Percentiles rank a stretch among this genome's conserved stretches.
These are phyloP conservation scores for Quercus dentata DNA, from an alignment of 306 rosid species.

Conservation along the genomic window DNA sequence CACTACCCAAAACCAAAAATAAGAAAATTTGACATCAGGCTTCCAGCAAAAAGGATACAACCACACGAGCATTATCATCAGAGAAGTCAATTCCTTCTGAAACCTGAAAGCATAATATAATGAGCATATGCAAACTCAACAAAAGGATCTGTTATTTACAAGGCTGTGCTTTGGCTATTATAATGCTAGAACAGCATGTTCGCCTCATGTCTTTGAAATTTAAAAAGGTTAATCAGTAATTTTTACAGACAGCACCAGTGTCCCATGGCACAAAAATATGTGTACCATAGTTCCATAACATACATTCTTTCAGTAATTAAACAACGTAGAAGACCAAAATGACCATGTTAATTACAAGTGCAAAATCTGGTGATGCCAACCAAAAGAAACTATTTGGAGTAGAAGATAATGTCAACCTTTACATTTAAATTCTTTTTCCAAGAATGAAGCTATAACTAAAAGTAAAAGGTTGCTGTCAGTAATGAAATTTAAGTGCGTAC, in stretches of 20 bases:
- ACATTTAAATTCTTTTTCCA: not conserved
- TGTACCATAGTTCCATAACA: not conserved
- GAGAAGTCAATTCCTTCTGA: slow-evolving; percentile 97
- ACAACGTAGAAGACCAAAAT: not conserved
- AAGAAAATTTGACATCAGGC: not conserved
- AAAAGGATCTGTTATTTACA: slow-evolving; percentile 3
- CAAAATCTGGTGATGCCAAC: not conserved
- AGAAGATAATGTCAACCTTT: not conserved
- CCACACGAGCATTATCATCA: slow-evolving; percentile 89
- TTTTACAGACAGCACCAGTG: not conserved
- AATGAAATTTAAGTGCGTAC: slow-evolving; percentile 32
- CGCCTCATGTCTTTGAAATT: not conserved
- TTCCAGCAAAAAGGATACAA: slow-evolving; percentile 69
- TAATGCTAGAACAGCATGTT: not conserved
- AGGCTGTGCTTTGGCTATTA: not conserved
- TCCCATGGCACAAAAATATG: not conserved
- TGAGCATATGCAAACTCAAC: slow-evolving; percentile 22
- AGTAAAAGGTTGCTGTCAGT: not conserved
- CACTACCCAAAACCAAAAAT: not conserved
- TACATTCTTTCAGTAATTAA: not conserved
- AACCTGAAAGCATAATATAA: slow-evolving; percentile 58
- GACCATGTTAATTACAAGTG: not conserved
- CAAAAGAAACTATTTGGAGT: not conserved
- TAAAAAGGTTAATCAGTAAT: not conserved
- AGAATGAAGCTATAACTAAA: not conserved